phyloP scores from a whole-genome alignment of 306 rosid species.

The Heteromeles arbutifolia region DNA sequence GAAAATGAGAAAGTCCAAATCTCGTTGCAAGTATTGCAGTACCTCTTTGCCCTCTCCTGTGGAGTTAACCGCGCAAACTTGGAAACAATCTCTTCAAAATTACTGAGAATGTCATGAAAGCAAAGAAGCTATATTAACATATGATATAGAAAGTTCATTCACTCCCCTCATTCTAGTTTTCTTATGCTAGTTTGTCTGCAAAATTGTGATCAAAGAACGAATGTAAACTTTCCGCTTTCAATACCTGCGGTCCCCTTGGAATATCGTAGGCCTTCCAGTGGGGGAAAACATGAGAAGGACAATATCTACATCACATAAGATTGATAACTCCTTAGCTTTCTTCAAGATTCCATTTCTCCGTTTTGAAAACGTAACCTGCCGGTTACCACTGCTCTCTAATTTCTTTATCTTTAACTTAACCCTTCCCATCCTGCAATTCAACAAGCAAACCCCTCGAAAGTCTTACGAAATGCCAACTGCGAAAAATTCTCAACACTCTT shows the following conservation, averaged over 20 bases:
- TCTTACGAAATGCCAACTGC: background rate
- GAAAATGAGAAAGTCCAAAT: background rate
- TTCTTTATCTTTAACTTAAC: conserved; percentile 75
- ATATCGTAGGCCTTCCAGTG: conserved; percentile 50
- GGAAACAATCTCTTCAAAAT: conserved; percentile 32
- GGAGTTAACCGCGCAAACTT: conserved; percentile 62
- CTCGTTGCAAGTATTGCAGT: background rate
- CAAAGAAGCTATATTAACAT: background rate
- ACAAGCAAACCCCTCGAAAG: conserved; percentile 7
- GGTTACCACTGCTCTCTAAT: conserved; percentile 61
- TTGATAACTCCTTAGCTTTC: conserved; percentile 70
- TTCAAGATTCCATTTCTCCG: conserved; percentile 64
- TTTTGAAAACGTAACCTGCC: conserved; percentile 69
- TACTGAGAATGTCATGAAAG: background rate
- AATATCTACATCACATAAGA: conserved; percentile 62
- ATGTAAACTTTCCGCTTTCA: background rate
- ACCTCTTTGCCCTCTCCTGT: conserved; percentile 85
- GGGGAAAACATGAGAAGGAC: conserved; percentile 84
- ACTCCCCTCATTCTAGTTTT: conserved; percentile 2
- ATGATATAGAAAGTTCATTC: conserved; percentile 33
- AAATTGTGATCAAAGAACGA: background rate
- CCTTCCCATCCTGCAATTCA: conserved; percentile 70
- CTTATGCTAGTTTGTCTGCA: background rate
- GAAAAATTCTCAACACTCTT: background rate
- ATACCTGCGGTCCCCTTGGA: conserved; percentile 70